phyloP scores from a whole-genome alignment of 2,329 filamentous ascomycete species.

The Cladosporium sphaerospermum region DNA sequence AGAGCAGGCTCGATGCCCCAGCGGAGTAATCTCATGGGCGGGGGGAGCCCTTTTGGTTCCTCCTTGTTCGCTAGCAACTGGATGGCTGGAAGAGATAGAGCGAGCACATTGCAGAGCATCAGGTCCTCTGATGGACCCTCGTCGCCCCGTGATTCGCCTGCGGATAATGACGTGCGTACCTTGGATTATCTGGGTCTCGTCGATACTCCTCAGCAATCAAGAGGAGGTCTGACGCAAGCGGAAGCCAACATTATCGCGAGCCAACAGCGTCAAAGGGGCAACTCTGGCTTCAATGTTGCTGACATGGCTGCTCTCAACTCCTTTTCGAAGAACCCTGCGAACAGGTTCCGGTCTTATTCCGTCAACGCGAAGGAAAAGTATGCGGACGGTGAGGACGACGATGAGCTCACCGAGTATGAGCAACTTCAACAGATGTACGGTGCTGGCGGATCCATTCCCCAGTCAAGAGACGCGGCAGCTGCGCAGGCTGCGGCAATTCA shows the following conservation, averaged over 20 bases:
- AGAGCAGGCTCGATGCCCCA: constrained; percentile 94
- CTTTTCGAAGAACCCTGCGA: constrained; percentile 65
- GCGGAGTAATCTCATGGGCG: constrained; percentile 61
- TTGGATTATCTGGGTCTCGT: constrained; percentile 92
- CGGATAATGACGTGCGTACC: constrained; percentile 84
- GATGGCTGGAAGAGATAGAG: constrained; percentile 73
- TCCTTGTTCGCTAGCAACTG: constrained; percentile 85
- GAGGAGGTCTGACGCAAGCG: constrained; percentile 64
- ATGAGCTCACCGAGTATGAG: constrained; percentile 44
- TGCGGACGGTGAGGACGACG: constrained; percentile 77
- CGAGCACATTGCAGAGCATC: constrained; percentile 83
- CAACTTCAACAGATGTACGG: constrained; percentile 50
- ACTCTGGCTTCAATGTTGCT: constrained; percentile 58
- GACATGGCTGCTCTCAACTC: constrained; percentile 71
- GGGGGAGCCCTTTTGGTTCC: constrained; percentile 68
- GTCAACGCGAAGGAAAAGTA: constrained; percentile 99
- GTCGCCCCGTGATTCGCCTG: constrained; percentile 77
- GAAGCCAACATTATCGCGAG: constrained; percentile 45
- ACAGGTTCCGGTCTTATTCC: constrained; percentile 91
- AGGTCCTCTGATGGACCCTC: constrained; percentile 80
- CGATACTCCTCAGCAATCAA: constrained; percentile 78
- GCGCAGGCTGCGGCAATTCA: constrained; percentile 54
- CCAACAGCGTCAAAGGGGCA: constrained; percentile 39
- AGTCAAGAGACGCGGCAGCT: constrained; percentile 48
- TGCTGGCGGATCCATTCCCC: constrained; percentile 55